These are phyloP conservation scores for Leccinum uliginosum DNA, from an alignment of 768 basidiomycete genomes.

Conservation along the genomic window DNA sequence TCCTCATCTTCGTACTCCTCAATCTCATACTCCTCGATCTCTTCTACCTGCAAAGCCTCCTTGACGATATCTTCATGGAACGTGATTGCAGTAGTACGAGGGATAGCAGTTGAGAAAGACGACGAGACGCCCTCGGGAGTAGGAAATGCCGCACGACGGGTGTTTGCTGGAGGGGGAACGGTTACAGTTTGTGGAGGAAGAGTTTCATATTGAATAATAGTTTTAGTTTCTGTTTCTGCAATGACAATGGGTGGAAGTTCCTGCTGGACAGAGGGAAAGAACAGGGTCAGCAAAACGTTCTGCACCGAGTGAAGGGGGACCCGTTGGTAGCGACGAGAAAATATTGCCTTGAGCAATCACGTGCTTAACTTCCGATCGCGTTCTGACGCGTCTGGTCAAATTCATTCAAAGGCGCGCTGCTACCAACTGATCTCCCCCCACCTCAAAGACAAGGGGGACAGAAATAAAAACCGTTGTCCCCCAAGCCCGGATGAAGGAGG, in stretches of 20 bases:
- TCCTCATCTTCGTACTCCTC: constrained; percentile 42
- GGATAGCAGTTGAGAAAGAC: constrained; percentile 57
- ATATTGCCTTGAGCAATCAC: constrained; percentile 34
- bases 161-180: constrained; percentile 73
- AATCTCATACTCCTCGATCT: constrained; percentile 34
- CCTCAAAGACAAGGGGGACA: constrained; percentile 68
- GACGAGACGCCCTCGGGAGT: constrained; percentile 60
- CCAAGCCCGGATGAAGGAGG: constrained; percentile 90
- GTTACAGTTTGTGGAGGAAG: constrained; percentile 58
- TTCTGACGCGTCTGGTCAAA: constrained; percentile 31
- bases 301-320: constrained; percentile 31
- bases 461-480: constrained; percentile 69
- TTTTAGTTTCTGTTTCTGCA: constrained; percentile 61
- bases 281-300: constrained; percentile 33
- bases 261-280: constrained; percentile 27
- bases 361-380: constrained; percentile 19
- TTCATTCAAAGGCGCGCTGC: constrained; percentile 18
- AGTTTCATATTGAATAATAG: constrained; percentile 48
- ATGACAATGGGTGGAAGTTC: constrained; percentile 39
- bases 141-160: constrained; percentile 69
- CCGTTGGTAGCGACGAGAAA: constrained; percentile 34
- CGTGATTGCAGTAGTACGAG: constrained; percentile 71
- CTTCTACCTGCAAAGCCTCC: constrained; percentile 33
- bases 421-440: constrained; percentile 36
- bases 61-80: constrained; percentile 52